A percentile compares a stretch with the other conserved stretches of the same genome.
These are phyloP conservation scores for Colletotrichum tropicicola DNA, from an alignment of 2,329 filamentous ascomycete species.

Conservation along the genomic window DNA sequence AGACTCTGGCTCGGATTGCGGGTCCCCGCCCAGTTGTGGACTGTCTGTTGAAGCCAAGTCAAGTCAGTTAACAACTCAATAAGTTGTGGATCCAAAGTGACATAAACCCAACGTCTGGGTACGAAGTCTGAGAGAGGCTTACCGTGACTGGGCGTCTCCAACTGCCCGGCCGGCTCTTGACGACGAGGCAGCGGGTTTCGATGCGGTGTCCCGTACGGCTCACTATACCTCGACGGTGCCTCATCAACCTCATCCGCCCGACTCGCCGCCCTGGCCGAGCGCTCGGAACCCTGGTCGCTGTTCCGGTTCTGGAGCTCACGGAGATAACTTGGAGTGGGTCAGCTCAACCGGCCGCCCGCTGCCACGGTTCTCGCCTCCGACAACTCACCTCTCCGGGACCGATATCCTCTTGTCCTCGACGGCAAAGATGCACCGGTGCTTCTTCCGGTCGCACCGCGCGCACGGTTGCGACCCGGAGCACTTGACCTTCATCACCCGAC, in stretches of 20 bases:
- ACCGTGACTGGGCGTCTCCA: constrained; percentile 22
- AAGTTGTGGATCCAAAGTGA: not conserved
- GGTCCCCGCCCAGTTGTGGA: not conserved
- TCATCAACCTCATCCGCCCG: not conserved
- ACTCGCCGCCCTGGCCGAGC: constrained; percentile 1
- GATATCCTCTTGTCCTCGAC: constrained; percentile 33
- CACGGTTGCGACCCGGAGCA: constrained; percentile 34
- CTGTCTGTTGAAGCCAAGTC: not conserved
- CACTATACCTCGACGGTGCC: not conserved
- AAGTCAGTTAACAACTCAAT: not conserved
- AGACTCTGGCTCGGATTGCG: constrained; percentile 13
- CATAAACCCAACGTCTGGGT: not conserved
- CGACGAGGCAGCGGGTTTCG: not conserved
- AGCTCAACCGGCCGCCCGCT: not conserved
- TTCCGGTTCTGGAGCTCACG: constrained; percentile 29
- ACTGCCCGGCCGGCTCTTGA: not conserved
- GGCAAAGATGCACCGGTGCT: constrained; percentile 33
- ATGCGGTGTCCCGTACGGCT: constrained; percentile 13
- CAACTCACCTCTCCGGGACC: constrained; percentile 33
- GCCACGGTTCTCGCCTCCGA: not conserved
- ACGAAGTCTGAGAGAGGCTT: not conserved
- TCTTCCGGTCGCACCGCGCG: constrained; percentile 33
- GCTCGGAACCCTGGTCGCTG: constrained; percentile 13
- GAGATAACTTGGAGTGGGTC: constrained; percentile 25
- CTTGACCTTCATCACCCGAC: constrained; percentile 35